Conservation (phyloP, 805 yeast species). For the Wickerhamomyces rabaulensis region DNA sequence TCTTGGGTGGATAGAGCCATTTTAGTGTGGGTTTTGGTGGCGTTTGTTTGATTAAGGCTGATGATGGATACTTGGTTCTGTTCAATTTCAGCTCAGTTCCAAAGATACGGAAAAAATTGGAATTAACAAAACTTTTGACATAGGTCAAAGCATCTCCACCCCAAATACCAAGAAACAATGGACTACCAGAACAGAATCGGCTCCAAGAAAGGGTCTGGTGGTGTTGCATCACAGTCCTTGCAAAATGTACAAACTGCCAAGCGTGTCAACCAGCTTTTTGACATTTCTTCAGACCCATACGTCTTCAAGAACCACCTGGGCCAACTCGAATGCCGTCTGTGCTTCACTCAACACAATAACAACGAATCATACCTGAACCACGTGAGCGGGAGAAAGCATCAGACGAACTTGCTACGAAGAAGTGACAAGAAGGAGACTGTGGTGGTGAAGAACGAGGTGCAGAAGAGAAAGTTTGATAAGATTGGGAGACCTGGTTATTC, state of each 20-base stretch:
- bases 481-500: constrained; percentile 74
- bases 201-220: constrained; percentile 85
- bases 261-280: constrained; percentile 57
- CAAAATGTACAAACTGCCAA: constrained; percentile 63
- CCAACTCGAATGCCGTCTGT: constrained; percentile 74
- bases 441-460: constrained; percentile 17
- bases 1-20: neutral
- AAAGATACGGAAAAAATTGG: too few species aligned
- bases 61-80: too few species aligned
- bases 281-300: constrained; percentile 70
- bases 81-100: too few species aligned
- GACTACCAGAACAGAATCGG: constrained; percentile 89
- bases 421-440: constrained; percentile 23
- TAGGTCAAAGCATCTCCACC: too few species aligned
- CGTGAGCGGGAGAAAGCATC: constrained; percentile 80
- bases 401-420: constrained; percentile 62
- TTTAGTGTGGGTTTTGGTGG: neutral
- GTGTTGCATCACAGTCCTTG: constrained; percentile 71
- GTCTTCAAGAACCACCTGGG: constrained; percentile 83
- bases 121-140: too few species aligned
- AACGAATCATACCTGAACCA: constrained; percentile 83
- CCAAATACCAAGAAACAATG: constrained; percentile 54
- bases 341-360: constrained; percentile 75
- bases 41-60: too few species aligned
- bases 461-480: constrained; percentile 16